Evolutionary conservation across 208 protist genomes (phyloP).

Genomic region (Trypanosoma conorhini): DNA sequence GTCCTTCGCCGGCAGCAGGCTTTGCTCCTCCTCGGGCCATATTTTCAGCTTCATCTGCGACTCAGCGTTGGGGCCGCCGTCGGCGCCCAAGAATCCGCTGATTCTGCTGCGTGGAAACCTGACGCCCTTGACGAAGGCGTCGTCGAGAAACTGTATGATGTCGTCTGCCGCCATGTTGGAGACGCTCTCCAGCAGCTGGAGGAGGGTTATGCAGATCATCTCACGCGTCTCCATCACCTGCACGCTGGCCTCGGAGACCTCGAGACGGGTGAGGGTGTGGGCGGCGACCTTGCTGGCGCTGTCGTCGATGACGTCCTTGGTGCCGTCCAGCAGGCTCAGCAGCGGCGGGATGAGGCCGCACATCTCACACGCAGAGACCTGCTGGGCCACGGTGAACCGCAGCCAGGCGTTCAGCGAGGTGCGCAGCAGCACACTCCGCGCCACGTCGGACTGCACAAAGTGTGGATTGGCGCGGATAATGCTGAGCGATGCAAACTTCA

Average conservation of each 20-base stretch:
- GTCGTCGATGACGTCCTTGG: slow-evolving; percentile 39
- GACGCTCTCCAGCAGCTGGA: slow-evolving; percentile 41
- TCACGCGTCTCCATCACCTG: slow-evolving; percentile 56
- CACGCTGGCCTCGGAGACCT: slow-evolving; percentile 46
- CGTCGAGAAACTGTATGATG: slow-evolving; percentile 59
- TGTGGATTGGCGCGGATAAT: slow-evolving; percentile 66
- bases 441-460: slow-evolving; percentile 56
- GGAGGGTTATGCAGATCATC: slow-evolving; percentile 63
- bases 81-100: not conserved
- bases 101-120: not conserved
- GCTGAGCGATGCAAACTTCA: slow-evolving; percentile 48
- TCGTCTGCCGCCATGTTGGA: slow-evolving; percentile 50
- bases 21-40: slow-evolving; percentile 5
- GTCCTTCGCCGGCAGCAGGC: not conserved
- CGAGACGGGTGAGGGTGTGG: slow-evolving; percentile 32
- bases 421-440: slow-evolving; percentile 50
- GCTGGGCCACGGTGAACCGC: slow-evolving; percentile 45
- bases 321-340: slow-evolving; percentile 55
- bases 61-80: not conserved
- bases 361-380: slow-evolving; percentile 56
- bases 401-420: slow-evolving; percentile 46
- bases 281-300: slow-evolving; percentile 11
- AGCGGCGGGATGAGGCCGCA: slow-evolving; percentile 50
- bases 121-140: slow-evolving; percentile 33
- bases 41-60: not conserved